phyloP scores from a whole-genome alignment of 257 asterid species.

The Solanum piurae region DNA sequence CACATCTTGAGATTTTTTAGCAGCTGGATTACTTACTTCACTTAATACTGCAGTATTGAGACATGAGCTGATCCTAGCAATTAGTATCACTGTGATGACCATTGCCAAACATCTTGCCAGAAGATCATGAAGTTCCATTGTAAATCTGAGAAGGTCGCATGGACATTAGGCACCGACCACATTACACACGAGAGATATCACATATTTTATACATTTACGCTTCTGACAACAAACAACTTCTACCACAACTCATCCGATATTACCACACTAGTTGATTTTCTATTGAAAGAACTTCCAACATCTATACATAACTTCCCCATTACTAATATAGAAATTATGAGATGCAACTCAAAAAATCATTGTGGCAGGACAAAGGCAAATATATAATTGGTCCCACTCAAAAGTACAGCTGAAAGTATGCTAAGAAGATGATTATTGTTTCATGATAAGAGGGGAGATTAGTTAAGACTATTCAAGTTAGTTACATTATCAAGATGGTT shows the following conservation, averaged over 20 bases:
- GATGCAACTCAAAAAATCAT: neutral
- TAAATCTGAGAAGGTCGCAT: neutral
- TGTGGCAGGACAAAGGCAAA: neutral
- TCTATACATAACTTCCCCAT: neutral
- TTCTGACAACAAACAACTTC: neutral
- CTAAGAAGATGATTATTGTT: neutral
- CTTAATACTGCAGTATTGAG: neutral
- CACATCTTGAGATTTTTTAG: neutral
- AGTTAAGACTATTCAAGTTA: neutral
- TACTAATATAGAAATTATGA: neutral
- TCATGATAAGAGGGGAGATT: neutral
- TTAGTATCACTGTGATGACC: neutral
- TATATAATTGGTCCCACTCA: neutral
- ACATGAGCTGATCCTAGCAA: neutral
- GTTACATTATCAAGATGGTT: neutral
- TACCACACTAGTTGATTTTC: neutral
- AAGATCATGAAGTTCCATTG: neutral
- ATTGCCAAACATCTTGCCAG: neutral
- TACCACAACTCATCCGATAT: neutral
- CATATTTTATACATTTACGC: neutral
- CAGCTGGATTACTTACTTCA: neutral
- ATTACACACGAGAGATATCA: neutral
- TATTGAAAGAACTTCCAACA: neutral
- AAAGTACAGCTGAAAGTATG: neutral
- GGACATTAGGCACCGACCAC: neutral